phyloP scores from a whole-genome alignment of 1,284 basidiomycete genomes.

The Moesziomyces parantarcticus region DNA sequence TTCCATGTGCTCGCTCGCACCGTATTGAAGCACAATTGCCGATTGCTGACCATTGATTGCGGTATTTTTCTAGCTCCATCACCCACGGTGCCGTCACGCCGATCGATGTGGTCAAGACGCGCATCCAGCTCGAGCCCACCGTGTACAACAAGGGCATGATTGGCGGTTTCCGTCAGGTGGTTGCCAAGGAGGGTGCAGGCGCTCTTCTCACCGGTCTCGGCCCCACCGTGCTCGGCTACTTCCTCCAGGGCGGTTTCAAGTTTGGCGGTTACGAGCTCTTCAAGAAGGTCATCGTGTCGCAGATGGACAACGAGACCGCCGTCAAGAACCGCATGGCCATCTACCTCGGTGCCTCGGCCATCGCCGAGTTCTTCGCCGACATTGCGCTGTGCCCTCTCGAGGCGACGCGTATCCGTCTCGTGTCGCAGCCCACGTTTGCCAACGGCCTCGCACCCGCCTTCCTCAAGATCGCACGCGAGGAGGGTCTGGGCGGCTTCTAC shows the following conservation, averaged over 20 bases:
- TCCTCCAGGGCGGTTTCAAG: constrained; percentile 68
- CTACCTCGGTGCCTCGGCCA: constrained; percentile 66
- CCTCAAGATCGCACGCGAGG: constrained; percentile 62
- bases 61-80: too few relatives aligned
- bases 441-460: constrained; percentile 66
- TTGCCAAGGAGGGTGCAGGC: constrained; percentile 64
- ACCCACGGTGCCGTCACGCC: constrained; percentile 78
- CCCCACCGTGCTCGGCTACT: constrained; percentile 66
- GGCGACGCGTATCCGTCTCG: constrained; percentile 68
- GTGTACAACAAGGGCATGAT: constrained; percentile 72
- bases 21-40: too few relatives aligned
- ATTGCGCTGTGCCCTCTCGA: constrained; percentile 68
- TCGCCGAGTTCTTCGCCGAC: constrained; percentile 68
- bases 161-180: constrained; percentile 65
- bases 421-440: constrained; percentile 66
- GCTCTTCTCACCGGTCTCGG: constrained; percentile 67
- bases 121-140: constrained; percentile 86
- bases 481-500: constrained; percentile 67
- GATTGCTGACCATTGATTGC: too few relatives aligned
- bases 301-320: constrained; percentile 65
- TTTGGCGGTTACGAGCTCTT: constrained; percentile 68
- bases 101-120: constrained; percentile 77
- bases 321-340: constrained; percentile 64
- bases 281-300: constrained; percentile 66
- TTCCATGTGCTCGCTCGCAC: too few relatives aligned